A percentile compares a stretch with the other conserved stretches of the same genome.
These are phyloP conservation scores for Nothopassalora personata DNA, from an alignment of 2,329 filamentous ascomycete species.

Conservation along the genomic window DNA sequence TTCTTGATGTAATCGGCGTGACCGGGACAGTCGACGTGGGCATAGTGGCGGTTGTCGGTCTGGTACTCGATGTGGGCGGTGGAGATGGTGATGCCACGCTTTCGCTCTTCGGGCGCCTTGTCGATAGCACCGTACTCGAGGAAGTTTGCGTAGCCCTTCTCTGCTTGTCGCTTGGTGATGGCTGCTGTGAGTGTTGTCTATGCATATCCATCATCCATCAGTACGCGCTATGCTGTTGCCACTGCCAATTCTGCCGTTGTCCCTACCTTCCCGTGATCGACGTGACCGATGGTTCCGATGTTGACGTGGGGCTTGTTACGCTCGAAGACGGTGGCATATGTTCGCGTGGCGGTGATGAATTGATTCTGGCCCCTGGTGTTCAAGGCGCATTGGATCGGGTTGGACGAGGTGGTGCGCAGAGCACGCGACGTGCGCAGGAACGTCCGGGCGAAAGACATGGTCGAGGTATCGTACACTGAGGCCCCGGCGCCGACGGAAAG, in stretches of 20 bases:
- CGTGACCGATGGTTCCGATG: conserved; percentile 98
- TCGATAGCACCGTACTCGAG: conserved; percentile 97
- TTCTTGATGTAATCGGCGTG: conserved; percentile 99
- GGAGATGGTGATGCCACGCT: conserved; percentile 99
- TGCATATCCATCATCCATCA: conserved; percentile 3
- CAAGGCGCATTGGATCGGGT: conserved; percentile 69
- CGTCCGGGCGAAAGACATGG: conserved; percentile 77
- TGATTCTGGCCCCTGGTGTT: conserved; percentile 58
- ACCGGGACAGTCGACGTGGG: conserved; percentile 98
- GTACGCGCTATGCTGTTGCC: neutral
- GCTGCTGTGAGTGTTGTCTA: conserved; percentile 97
- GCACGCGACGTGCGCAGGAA: conserved; percentile 79
- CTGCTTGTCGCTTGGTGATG: conserved; percentile 96
- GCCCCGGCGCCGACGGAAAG: conserved; percentile 7
- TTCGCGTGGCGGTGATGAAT: conserved; percentile 57
- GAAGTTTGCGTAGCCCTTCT: conserved; percentile 90
- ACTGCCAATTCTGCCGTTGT: neutral
- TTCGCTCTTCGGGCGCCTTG: conserved; percentile 98
- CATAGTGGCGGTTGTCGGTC: conserved; percentile 92
- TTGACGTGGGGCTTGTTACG: conserved; percentile 97
- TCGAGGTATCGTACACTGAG: neutral
- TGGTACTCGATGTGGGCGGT: conserved; percentile 98
- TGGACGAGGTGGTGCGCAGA: conserved; percentile 63
- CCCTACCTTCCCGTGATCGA: conserved; percentile 94
- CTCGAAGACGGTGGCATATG: conserved; percentile 65